Percentiles rank a stretch among this genome's conserved stretches.
Evolutionary conservation across 192 early-diverging fungal species (phyloP).

Genomic region (Dissophora ornata): DNA sequence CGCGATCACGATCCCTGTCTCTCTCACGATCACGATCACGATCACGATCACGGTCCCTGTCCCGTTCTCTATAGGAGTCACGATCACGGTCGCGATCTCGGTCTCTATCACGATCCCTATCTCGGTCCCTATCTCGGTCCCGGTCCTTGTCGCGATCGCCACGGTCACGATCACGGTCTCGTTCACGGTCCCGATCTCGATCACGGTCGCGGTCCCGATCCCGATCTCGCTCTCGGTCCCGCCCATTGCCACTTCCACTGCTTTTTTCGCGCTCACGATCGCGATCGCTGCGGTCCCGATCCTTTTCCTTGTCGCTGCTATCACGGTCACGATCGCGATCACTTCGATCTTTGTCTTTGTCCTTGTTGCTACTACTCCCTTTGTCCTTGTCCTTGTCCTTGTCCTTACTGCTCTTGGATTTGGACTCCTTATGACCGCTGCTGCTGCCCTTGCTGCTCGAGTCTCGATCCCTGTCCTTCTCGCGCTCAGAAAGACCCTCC

Average conservation of each 20-base stretch:
- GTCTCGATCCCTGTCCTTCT: slow-evolving; percentile 44
- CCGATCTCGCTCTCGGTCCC: slow-evolving; percentile 9
- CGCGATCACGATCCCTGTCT: slow-evolving; percentile 33
- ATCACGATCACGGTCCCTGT: slow-evolving; percentile 19
- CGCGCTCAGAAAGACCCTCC: slow-evolving; percentile 26
- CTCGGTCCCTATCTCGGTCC: slow-evolving; percentile 6
- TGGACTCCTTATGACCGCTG: slow-evolving; percentile 38
- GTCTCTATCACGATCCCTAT: slow-evolving; percentile 26
- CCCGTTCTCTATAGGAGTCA: not conserved
- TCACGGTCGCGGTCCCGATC: slow-evolving; percentile 19
- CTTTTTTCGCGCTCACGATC: slow-evolving; percentile 16
- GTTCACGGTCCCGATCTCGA: slow-evolving; percentile 17
- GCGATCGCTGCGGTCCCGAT: slow-evolving; percentile 12
- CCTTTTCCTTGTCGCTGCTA: slow-evolving; percentile 1
- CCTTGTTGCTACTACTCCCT: slow-evolving; percentile 7
- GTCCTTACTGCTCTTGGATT: slow-evolving; percentile 54
- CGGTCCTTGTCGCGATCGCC: slow-evolving; percentile 12
- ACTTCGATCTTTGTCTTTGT: slow-evolving; percentile 17
- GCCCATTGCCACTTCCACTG: not conserved
- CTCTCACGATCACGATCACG: slow-evolving; percentile 11
- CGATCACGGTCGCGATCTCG: slow-evolving; percentile 29
- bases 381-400: slow-evolving; percentile 49
- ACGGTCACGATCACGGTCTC: slow-evolving; percentile 18
- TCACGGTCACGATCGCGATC: slow-evolving; percentile 29
- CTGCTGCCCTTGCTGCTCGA: slow-evolving; percentile 20